A percentile compares a stretch with the other conserved stretches of the same genome.
Conservation (phyloP, 2,329 filamentous ascomycete species). For the Fusarium udum region DNA sequence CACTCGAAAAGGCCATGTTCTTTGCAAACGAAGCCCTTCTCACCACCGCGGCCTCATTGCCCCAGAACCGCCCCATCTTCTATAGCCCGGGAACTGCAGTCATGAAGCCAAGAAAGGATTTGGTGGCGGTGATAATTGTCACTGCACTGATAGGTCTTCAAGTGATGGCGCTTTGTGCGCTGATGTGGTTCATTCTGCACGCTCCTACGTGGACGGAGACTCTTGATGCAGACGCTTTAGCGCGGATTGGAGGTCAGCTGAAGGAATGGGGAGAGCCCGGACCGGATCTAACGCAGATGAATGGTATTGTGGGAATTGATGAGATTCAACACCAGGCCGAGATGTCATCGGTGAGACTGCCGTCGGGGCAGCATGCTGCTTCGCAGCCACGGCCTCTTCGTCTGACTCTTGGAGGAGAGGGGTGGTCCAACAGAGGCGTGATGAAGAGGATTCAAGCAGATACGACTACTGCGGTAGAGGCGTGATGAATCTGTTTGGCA, state of each 20-base stretch:
- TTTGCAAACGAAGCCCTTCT: conserved; percentile 29
- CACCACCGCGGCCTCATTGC: background rate
- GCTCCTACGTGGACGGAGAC: conserved; percentile 14
- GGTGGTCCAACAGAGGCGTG: background rate
- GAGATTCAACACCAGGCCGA: background rate
- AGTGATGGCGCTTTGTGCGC: background rate
- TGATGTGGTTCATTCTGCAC: conserved; percentile 7
- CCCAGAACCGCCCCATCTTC: background rate
- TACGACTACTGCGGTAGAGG: background rate
- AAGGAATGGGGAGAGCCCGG: conserved; percentile 11
- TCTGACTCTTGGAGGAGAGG: background rate
- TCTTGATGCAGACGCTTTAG: conserved; percentile 22
- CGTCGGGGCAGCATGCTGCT: background rate
- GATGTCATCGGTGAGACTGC: background rate
- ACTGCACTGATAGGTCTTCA: conserved; percentile 9
- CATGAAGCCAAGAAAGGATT: conserved; percentile 7
- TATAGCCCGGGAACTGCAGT: background rate
- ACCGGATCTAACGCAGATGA: background rate
- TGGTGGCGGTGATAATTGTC: background rate
- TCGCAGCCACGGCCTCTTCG: background rate
- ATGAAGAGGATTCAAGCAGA: background rate
- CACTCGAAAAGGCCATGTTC: conserved; percentile 23
- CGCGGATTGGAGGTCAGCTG: conserved; percentile 1
- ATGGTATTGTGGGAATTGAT: background rate
- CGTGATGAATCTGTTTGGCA: background rate